Conservation (phyloP, 2,329 filamentous ascomycete genomes). For the Verticillium isaacii region DNA sequence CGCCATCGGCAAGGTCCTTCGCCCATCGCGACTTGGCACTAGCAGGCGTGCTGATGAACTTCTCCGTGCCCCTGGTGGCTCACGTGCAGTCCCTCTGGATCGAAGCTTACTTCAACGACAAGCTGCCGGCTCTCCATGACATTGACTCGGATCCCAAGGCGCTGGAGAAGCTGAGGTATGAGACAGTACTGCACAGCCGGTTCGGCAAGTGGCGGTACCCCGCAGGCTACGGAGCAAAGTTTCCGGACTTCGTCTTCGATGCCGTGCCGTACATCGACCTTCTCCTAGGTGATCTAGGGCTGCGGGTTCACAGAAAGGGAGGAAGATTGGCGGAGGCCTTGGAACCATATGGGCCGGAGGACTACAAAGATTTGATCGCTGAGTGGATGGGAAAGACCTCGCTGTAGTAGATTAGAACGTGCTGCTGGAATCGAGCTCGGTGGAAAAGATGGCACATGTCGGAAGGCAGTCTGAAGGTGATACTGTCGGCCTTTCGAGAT, state of each 20-base stretch:
- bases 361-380: slow-evolving; percentile 48
- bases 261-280: slow-evolving; percentile 68
- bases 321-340: slow-evolving; percentile 47
- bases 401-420: not conserved
- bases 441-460: too few relatives aligned
- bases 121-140: slow-evolving; percentile 5
- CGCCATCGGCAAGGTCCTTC: slow-evolving; percentile 30
- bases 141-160: slow-evolving; percentile 5
- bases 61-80: slow-evolving; percentile 34
- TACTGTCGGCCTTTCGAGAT: too few relatives aligned
- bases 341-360: slow-evolving; percentile 52
- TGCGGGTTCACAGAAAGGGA: slow-evolving; percentile 52
- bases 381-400: slow-evolving; percentile 37
- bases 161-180: slow-evolving; percentile 38
- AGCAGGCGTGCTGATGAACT: slow-evolving; percentile 36
- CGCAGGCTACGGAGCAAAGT: slow-evolving; percentile 55
- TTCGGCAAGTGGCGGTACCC: slow-evolving; percentile 69
- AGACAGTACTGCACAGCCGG: slow-evolving; percentile 60
- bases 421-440: too few relatives aligned
- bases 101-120: slow-evolving; percentile 52
- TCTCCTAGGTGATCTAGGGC: slow-evolving; percentile 60
- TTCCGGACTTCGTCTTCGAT: slow-evolving; percentile 73
- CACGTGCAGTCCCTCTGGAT: slow-evolving; percentile 57
- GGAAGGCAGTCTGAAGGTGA: too few relatives aligned
- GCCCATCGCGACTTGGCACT: slow-evolving; percentile 38